phyloP scores from a whole-genome alignment of 2,329 filamentous ascomycete species.

The Epichloe hybrida region DNA sequence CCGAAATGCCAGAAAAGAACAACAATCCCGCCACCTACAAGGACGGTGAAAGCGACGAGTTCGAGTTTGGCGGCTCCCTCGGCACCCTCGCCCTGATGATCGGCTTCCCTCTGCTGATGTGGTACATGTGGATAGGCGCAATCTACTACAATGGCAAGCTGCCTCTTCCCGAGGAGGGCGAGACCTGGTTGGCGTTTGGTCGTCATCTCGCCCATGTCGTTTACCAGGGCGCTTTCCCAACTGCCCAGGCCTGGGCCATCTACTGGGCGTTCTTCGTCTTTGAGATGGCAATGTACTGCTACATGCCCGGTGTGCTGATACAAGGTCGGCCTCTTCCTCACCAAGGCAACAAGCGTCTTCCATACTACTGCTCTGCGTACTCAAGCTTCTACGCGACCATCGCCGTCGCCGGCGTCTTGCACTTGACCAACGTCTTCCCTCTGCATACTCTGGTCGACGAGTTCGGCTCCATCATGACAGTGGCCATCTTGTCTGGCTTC shows the following conservation, averaged over 20 bases:
- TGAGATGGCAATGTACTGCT: slow-evolving; percentile 70
- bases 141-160: slow-evolving; percentile 82
- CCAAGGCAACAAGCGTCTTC: slow-evolving; percentile 69
- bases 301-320: slow-evolving; percentile 73
- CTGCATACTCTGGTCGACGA: slow-evolving; percentile 89
- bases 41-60: slow-evolving; percentile 26
- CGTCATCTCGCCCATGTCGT: slow-evolving; percentile 38
- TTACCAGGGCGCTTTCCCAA: slow-evolving; percentile 65
- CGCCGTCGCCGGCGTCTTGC: slow-evolving; percentile 52
- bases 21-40: no score
- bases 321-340: slow-evolving; percentile 82
- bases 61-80: slow-evolving; percentile 76
- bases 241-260: slow-evolving; percentile 70
- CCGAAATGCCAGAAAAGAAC: no score
- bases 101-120: slow-evolving; percentile 85
- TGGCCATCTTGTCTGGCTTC: slow-evolving; percentile 89
- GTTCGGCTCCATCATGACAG: slow-evolving; percentile 84
- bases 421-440: slow-evolving; percentile 74
- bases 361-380: slow-evolving; percentile 89
- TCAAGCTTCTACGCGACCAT: slow-evolving; percentile 82
- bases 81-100: slow-evolving; percentile 79
- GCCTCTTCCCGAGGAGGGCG: no score
- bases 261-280: slow-evolving; percentile 91
- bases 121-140: slow-evolving; percentile 97
- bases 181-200: no score